Evolutionary conservation across 2,329 filamentous ascomycete species (phyloP), one percentile per base, ranked within the genome.

Genomic region (Cytospora chrysosperma): DNA sequence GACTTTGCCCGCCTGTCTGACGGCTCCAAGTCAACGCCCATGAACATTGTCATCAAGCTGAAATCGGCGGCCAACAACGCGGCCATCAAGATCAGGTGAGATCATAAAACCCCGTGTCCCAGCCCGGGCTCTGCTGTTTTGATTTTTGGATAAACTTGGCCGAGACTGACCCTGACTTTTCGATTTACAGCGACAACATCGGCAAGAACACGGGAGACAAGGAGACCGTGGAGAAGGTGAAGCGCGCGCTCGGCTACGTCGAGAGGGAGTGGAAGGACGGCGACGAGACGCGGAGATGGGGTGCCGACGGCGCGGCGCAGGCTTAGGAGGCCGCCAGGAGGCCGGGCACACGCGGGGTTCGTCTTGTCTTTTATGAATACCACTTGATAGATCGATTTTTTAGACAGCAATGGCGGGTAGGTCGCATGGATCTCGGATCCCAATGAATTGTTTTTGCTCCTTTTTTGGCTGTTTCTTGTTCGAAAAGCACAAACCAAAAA

Each of bases 31-130:
- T 97, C 93, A 0, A 86, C 88, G 19, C 95, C 95, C 0, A 79
- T 99, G 61, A 99, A 99, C 72, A 99, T 99, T 71, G 95, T 99
- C 69, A 97, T 99, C 78, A 99, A 99, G 79, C 84, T 99, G 65
- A 92, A 91, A 67, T 93, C 91, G 12, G 95, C 93, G 0, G 86
- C 82, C 17, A 93, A 93, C 7, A 85, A 88, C 54, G 86, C 89
- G 0, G 93, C 95, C 2, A 87, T 99, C 72, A 99, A 99, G 81
- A 91, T 99, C 69, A 97, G 76, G 79, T 81, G 72, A 73, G 73
- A 47, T n/a, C 15, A 15, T 30, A n/a, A n/a, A n/a, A n/a, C n/a
- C n/a, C 8, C 37, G 17, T 28, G 19, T 43, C 28, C 47, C 12
- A 30, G 26, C 30, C 52, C 30, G 19, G 12, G 7, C n/a, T n/a